Conservation (phyloP, 176 grass and related monocot species). For the Olyra latifolia region DNA sequence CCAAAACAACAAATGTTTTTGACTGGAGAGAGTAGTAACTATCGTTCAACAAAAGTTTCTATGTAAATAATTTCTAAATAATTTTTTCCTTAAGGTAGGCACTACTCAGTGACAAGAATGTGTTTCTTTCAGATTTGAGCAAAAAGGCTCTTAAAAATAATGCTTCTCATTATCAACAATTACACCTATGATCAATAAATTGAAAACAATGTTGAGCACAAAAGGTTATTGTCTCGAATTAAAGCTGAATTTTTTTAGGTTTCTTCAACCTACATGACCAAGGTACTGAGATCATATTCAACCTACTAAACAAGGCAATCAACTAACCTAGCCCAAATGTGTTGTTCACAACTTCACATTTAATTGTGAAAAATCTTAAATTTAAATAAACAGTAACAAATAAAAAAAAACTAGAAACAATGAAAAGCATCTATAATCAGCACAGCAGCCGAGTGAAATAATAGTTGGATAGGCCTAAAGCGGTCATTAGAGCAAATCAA, state of each 20-base stretch:
- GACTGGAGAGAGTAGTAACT: background rate
- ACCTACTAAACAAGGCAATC: slow-evolving; percentile 2
- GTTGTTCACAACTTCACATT: slow-evolving; percentile 3
- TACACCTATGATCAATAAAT: background rate
- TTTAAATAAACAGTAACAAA: background rate
- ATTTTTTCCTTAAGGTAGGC: background rate
- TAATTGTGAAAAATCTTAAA: slow-evolving; percentile 19
- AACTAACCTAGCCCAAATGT: background rate
- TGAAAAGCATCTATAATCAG: background rate
- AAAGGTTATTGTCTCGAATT: background rate
- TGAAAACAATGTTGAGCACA: background rate
- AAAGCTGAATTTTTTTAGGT: background rate
- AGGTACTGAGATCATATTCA: slow-evolving; percentile 2
- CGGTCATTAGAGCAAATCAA: background rate
- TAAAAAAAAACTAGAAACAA: background rate
- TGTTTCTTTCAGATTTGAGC: background rate
- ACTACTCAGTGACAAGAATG: background rate
- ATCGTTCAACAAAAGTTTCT: background rate
- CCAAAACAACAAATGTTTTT: no score
- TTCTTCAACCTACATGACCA: background rate
- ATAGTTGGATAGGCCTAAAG: background rate
- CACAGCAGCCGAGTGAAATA: background rate
- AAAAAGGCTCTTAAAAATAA: background rate
- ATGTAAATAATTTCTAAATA: background rate
- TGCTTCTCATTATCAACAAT: background rate